A percentile compares a stretch with the other conserved stretches of the same genome.
These are phyloP conservation scores for Cokeromyces recurvatus DNA, from an alignment of 371 early-diverging fungal genomes.

Conservation along the genomic window DNA sequence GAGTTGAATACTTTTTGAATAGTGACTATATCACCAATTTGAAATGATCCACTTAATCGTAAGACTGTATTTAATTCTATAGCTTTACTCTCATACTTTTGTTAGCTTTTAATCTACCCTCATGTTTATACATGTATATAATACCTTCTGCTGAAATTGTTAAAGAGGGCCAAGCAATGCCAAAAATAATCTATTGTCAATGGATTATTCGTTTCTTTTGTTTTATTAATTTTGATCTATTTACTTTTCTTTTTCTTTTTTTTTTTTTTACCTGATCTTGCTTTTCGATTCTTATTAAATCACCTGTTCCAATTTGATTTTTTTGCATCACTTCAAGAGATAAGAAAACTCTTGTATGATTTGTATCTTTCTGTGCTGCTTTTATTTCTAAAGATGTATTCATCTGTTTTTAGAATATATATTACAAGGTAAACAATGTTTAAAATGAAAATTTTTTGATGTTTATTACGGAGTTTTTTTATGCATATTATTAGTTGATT, in stretches of 20 bases:
- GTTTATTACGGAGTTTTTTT: too few species aligned
- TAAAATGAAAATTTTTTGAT: too few species aligned
- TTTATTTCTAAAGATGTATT: slow-evolving; percentile 16
- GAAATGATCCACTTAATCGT: slow-evolving; percentile 14
- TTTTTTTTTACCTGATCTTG: slow-evolving; percentile 8
- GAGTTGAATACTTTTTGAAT: slow-evolving; percentile 1
- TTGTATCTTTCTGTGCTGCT: slow-evolving; percentile 4
- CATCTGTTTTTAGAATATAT: too few species aligned
- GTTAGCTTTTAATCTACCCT: not conserved
- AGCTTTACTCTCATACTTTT: slow-evolving; percentile 1
- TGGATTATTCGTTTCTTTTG: too few species aligned
- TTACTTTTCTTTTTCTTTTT: slow-evolving; percentile 1
- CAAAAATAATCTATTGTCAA: slow-evolving; percentile 8
- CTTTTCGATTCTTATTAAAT: slow-evolving; percentile 38
- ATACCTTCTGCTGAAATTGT: slow-evolving; percentile 11
- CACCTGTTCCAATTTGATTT: slow-evolving; percentile 43
- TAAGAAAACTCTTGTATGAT: slow-evolving; percentile 29
- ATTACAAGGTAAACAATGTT: too few species aligned
- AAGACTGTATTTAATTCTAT: slow-evolving; percentile 15
- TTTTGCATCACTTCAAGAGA: slow-evolving; percentile 48
- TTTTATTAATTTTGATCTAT: not conserved
- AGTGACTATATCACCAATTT: slow-evolving; percentile 12
- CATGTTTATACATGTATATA: not conserved
- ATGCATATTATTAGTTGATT: too few species aligned
- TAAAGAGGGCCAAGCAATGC: slow-evolving; percentile 22